Percentiles rank a stretch among this genome's conserved stretches.
Evolutionary conservation across 257 asterid genomes (phyloP).

Genomic region (Solanum habrochaites): DNA sequence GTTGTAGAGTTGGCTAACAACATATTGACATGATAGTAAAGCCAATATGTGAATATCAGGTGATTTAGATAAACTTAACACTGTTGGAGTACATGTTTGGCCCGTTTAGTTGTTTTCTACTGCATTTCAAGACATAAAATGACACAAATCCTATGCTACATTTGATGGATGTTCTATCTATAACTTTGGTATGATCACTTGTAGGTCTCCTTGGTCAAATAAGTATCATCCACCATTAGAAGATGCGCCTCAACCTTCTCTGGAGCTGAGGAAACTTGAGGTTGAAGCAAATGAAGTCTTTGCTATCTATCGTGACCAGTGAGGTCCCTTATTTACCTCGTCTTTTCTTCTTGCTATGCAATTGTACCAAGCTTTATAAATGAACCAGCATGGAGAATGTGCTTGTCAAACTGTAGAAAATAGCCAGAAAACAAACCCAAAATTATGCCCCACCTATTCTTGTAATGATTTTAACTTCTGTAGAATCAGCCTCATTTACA

Average conservation of each 20-base stretch:
- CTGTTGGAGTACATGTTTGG: neutral
- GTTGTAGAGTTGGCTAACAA: neutral
- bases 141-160: neutral
- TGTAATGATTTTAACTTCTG: neutral
- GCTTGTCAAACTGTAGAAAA: neutral
- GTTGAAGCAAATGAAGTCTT: slow-evolving; percentile 93
- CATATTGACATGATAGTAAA: neutral
- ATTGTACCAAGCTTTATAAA: neutral
- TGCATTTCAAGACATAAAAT: neutral
- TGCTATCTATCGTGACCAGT: slow-evolving; percentile 98
- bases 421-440: neutral
- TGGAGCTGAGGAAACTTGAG: slow-evolving; percentile 87
- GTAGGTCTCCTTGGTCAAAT: slow-evolving; percentile 96
- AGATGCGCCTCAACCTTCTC: slow-evolving; percentile 78
- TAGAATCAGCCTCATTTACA: neutral
- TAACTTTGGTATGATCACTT: neutral
- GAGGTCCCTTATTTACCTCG: slow-evolving; percentile 81
- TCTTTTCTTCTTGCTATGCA: slow-evolving; percentile 18
- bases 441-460: neutral
- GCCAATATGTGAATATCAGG: neutral
- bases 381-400: neutral
- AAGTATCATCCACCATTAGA: slow-evolving; percentile 76
- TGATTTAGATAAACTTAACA: neutral
- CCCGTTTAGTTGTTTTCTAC: neutral
- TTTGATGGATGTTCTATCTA: neutral